Evolutionary conservation across 805 yeast genomes (phyloP), one percentile per base, ranked within the genome.

Genomic region (Barnettozyma siamensis): DNA sequence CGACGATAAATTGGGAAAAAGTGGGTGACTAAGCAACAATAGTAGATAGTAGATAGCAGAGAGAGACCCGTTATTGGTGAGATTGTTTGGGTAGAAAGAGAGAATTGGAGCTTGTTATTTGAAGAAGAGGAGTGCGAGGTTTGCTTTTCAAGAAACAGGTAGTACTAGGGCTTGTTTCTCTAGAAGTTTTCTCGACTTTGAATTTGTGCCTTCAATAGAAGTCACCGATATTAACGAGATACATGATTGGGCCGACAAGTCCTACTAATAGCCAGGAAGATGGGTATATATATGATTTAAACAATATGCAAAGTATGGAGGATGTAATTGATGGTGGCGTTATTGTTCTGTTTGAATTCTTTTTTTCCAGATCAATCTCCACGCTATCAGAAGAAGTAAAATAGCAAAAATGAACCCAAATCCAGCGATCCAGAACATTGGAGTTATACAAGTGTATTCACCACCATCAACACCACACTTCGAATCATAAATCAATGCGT

Each of bases 401-500:
- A 35, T 24, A 31, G 55, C 47, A 9, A 45, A 9, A 4, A 33
- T 17, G 42, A 40, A 51, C 9, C 53, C 47, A 5, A 29, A 11
- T 3, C 48, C 19, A 1, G 51, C 47, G 31, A 48, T 41, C 46
- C 46, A 50, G 27, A 53, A 54, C 19, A 53, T 48, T 1, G 41
- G 31, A 26, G 49, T 47, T 18, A 54, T 40, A 37, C 59, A 54
- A 5, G 19, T 37, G 21, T 4, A 5, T 4, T 32, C 12, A 21
- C 11, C 2, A 35, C 10, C 10, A 11, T 12, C 7, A n/a, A 18
- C 21, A 9, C 38, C 33, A 42, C 70, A 64, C 6, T 40, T 47
- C 1, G 58, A 27, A 49, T 86, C 93, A 50, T 74, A 80, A 16
- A 76, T 60, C 19, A 62, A 53, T 1, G 95, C 96, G 58, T 82